Percentiles rank a stretch among this genome's conserved stretches.
Evolutionary conservation across 345 rosid genomes (phyloP).

Genomic region (Viola odorata): DNA sequence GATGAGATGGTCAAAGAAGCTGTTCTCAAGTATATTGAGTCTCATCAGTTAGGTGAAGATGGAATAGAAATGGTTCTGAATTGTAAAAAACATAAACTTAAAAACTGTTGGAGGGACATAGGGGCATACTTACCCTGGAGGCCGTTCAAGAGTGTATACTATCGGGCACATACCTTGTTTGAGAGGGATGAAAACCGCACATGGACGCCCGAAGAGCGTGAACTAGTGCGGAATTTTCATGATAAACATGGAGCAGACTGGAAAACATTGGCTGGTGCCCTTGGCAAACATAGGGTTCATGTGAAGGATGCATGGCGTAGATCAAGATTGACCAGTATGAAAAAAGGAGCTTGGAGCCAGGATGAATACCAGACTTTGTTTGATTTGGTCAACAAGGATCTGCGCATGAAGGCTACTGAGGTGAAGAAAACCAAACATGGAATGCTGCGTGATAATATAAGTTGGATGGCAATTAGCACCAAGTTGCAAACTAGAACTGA

Average conservation of each 20-base stretch:
- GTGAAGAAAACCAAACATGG: constrained; percentile 58
- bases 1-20: constrained; percentile 46
- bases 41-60: constrained; percentile 52
- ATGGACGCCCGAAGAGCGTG: constrained; percentile 63
- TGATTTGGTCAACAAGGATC: constrained; percentile 61
- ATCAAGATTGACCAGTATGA: constrained; percentile 30
- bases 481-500: constrained; percentile 35
- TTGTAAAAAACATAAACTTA: constrained; percentile 31
- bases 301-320: constrained; percentile 77
- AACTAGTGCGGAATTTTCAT: constrained; percentile 33
- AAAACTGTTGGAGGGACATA: constrained; percentile 72
- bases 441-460: constrained; percentile 62
- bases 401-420: constrained; percentile 44
- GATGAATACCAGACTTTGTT: constrained; percentile 63
- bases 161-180: constrained; percentile 60
- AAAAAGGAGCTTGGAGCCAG: constrained; percentile 56
- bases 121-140: constrained; percentile 61
- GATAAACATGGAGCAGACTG: constrained; percentile 59
- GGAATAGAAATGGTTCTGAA: constrained; percentile 57
- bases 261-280: constrained; percentile 48
- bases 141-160: constrained; percentile 29
- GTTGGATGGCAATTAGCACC: constrained; percentile 67
- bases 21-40: constrained; percentile 46
- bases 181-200: constrained; percentile 39
- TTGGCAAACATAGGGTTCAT: constrained; percentile 61